Percentiles rank a stretch among this genome's conserved stretches.
Conservation (phyloP, 495 filamentous ascomycete genomes). For the Aspergillus olivimuriae region DNA sequence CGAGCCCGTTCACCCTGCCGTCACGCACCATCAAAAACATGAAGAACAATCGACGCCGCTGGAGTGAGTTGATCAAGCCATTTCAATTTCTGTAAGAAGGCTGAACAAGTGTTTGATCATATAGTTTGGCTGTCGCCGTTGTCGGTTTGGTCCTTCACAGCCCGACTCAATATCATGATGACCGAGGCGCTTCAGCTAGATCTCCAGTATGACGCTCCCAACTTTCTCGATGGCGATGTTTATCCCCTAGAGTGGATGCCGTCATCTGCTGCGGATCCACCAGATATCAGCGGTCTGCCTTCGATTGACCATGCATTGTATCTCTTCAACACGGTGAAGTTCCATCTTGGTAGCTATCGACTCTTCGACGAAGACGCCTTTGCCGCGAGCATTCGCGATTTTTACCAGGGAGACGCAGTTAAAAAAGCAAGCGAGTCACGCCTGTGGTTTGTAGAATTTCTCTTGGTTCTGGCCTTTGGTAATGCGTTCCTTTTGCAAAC, state of each 20-base stretch:
- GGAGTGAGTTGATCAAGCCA: conserved; percentile 26
- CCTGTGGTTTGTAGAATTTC: conserved; percentile 34
- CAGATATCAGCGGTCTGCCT: conserved; percentile 25
- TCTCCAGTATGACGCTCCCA: conserved; percentile 4
- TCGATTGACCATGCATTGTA: conserved; percentile 30
- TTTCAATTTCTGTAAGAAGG: not conserved
- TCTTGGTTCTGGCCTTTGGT: conserved; percentile 34
- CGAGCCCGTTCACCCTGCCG: conserved; percentile 17
- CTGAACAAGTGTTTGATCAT: conserved; percentile 1
- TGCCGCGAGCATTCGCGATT: conserved; percentile 18
- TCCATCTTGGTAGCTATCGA: conserved; percentile 28
- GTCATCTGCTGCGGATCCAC: conserved; percentile 8
- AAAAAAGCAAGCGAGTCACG: conserved; percentile 16
- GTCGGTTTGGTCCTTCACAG: conserved; percentile 26
- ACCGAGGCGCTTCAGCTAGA: conserved; percentile 18
- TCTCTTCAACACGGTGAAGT: conserved; percentile 30
- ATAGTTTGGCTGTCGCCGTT: conserved; percentile 28
- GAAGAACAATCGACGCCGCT: conserved; percentile 13
- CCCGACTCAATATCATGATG: conserved; percentile 25
- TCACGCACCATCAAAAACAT: conserved; percentile 14
- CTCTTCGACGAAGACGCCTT: conserved; percentile 34
- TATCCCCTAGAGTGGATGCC: conserved; percentile 28
- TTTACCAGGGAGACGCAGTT: conserved; percentile 18
- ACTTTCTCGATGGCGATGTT: conserved; percentile 22
- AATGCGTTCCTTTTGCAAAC: conserved; percentile 28